These are phyloP conservation scores for Lepidium sativum DNA, from an alignment of 345 rosid species.

Conservation along the genomic window DNA sequence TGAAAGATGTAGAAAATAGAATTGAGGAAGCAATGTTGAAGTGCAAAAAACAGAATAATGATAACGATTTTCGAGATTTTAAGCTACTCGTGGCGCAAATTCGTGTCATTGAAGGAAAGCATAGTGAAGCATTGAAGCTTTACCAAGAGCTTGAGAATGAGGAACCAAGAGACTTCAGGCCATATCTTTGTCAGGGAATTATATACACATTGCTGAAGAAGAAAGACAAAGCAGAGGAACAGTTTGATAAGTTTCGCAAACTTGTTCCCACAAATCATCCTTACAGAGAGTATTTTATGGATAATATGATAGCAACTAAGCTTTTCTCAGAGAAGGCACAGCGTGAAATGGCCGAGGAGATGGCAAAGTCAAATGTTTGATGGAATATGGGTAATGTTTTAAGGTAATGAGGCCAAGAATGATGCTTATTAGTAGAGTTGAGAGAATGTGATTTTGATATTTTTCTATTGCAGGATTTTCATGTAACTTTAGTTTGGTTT, in stretches of 20 bases:
- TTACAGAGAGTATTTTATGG: conserved; percentile 61
- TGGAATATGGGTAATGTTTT: neutral
- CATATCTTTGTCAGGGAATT: conserved; percentile 82
- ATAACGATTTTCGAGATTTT: conserved; percentile 57
- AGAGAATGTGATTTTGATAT: neutral
- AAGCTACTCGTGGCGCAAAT: conserved; percentile 76
- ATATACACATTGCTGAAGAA: conserved; percentile 66
- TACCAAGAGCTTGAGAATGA: conserved; percentile 68
- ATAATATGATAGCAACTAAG: conserved; percentile 65
- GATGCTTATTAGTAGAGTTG: neutral
- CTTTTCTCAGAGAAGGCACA: conserved; percentile 52
- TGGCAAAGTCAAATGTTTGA: conserved; percentile 27
- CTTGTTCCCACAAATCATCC: conserved; percentile 91
- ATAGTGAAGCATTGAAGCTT: conserved; percentile 65
- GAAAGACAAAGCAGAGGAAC: conserved; percentile 76
- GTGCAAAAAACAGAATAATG: conserved; percentile 57
- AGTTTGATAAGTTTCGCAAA: conserved; percentile 61
- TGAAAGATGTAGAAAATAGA: conserved; percentile 45
- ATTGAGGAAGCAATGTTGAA: conserved; percentile 61
- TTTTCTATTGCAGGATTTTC: neutral
- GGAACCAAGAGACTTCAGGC: conserved; percentile 90
- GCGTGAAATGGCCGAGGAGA: conserved; percentile 42
- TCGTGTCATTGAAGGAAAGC: conserved; percentile 59
- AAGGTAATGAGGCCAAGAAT: conserved; percentile 2
- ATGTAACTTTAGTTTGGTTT: neutral